Conservation (phyloP, 805 yeast species). For the Saturnispora serradocipensis region DNA sequence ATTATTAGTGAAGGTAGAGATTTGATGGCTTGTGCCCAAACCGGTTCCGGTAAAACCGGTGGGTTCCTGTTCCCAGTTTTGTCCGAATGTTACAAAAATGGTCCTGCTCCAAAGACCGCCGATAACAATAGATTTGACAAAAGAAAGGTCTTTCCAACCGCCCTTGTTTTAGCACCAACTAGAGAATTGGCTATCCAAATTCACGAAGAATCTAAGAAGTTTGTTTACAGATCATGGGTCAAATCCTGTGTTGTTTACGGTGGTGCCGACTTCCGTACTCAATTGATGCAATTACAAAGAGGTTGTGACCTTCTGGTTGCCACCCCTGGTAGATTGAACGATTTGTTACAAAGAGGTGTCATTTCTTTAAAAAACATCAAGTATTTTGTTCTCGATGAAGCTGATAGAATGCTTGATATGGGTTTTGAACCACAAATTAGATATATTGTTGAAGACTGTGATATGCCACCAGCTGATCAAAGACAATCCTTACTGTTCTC, state of each 20-base stretch:
- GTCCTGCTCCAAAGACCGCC: constrained; percentile 57
- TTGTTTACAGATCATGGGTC: constrained; percentile 97
- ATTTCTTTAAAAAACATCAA: constrained; percentile 84
- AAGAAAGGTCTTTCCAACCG: constrained; percentile 87
- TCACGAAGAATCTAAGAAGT: constrained; percentile 90
- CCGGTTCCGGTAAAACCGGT: constrained; percentile 99
- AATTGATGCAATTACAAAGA: constrained; percentile 77
- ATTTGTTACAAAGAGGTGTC: constrained; percentile 88
- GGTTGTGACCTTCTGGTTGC: constrained; percentile 97
- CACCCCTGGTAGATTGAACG: constrained; percentile 98
- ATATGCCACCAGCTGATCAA: constrained; percentile 84
- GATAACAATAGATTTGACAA: constrained; percentile 44
- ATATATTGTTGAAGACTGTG: constrained; percentile 95
- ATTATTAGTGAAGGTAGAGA: constrained; percentile 62
- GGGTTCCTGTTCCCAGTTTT: constrained; percentile 98
- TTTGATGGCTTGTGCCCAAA: constrained; percentile 91
- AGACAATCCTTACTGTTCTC: constrained; percentile 98
- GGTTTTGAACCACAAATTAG: constrained; percentile 99
- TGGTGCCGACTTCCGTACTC: constrained; percentile 90
- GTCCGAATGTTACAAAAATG: constrained; percentile 79
- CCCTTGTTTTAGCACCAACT: constrained; percentile 94
- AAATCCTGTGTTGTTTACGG: constrained; percentile 95
- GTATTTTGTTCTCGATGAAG: constrained; percentile 94
- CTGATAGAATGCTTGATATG: constrained; percentile 99
- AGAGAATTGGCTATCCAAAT: constrained; percentile 98